Evolutionary conservation across 257 asterid genomes (phyloP).

Genomic region (Gardenia jasminoides): DNA sequence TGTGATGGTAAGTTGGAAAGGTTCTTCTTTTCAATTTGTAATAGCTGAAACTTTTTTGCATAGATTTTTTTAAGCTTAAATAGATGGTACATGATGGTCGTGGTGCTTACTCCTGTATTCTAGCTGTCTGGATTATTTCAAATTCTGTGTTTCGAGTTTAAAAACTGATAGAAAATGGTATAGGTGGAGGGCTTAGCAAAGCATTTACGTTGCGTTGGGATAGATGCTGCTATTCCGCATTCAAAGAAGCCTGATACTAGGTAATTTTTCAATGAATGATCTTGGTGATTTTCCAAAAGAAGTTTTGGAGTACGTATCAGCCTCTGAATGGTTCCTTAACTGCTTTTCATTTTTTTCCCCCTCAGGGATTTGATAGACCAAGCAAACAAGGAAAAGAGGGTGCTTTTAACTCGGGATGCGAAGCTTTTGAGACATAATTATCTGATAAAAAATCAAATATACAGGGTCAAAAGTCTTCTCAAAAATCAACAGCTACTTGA

Average conservation of each 20-base stretch:
- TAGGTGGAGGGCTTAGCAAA: conserved; percentile 96
- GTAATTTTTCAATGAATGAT: conserved; percentile 25
- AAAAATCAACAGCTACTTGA: conserved; percentile 84
- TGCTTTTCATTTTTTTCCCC: conserved; percentile 13
- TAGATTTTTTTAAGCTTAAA: conserved; percentile 2
- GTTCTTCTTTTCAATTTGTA: background rate
- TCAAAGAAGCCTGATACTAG: conserved; percentile 79
- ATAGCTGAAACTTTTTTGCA: conserved; percentile 1
- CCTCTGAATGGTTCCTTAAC: background rate
- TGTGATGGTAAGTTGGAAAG: conserved; percentile 60
- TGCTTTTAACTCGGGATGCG: conserved; percentile 84
- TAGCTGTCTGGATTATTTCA: background rate
- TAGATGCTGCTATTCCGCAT: conserved; percentile 87
- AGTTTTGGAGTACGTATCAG: background rate
- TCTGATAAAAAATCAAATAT: conserved; percentile 73
- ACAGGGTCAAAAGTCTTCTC: conserved; percentile 66
- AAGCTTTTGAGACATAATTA: conserved; percentile 80
- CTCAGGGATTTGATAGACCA: conserved; percentile 78
- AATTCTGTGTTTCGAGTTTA: background rate
- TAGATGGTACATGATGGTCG: background rate
- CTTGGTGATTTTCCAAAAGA: background rate
- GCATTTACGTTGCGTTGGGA: conserved; percentile 91
- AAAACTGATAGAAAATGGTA: conserved; percentile 13
- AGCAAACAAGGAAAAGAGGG: conserved; percentile 76
- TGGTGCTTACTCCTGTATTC: no score